Percentiles rank a stretch among this genome's conserved stretches.
Evolutionary conservation across 495 filamentous ascomycete genomes (phyloP).

Genomic region (Parathielavia appendiculata): DNA sequence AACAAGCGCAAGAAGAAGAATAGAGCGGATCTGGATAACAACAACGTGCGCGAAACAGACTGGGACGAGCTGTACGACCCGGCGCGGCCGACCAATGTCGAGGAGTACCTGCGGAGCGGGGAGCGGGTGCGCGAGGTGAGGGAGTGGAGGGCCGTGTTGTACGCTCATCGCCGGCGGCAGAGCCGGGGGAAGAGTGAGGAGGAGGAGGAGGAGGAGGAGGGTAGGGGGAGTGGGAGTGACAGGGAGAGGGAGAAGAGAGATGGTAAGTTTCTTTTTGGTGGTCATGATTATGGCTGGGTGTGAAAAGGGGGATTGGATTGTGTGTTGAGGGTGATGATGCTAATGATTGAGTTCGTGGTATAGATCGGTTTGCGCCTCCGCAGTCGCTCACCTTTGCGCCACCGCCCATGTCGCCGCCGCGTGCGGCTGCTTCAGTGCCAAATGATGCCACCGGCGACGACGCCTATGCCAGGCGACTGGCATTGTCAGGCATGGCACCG

Average conservation of each 20-base stretch:
- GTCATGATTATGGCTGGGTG: too few relatives aligned
- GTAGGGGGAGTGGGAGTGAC: slow-evolving; percentile 46
- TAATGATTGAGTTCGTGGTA: slow-evolving; percentile 23
- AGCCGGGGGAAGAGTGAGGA: slow-evolving; percentile 46
- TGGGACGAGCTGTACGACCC: slow-evolving; percentile 96
- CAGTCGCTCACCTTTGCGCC: slow-evolving; percentile 65
- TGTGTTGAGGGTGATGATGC: neutral
- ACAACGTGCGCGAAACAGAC: slow-evolving; percentile 57
- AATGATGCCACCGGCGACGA: slow-evolving; percentile 65
- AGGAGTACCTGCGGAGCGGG: slow-evolving; percentile 81
- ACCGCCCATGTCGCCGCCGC: slow-evolving; percentile 51
- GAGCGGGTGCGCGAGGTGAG: slow-evolving; percentile 72
- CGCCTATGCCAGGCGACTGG: slow-evolving; percentile 62
- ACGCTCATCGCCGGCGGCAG: slow-evolving; percentile 58
- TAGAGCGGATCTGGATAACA: too few relatives aligned
- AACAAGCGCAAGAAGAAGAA: slow-evolving; percentile 87
- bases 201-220: neutral
- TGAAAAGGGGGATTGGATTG: neutral
- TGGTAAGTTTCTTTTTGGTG: slow-evolving; percentile 39
- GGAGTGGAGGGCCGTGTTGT: slow-evolving; percentile 85
- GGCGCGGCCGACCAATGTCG: slow-evolving; percentile 73
- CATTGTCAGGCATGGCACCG: slow-evolving; percentile 39
- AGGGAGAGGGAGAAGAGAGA: slow-evolving; percentile 42
- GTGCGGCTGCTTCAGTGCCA: slow-evolving; percentile 35
- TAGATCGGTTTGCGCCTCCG: slow-evolving; percentile 70